Evolutionary conservation across 2,329 filamentous ascomycete genomes (phyloP).

Genomic region (Pseudovirgaria hyperparasitica): DNA sequence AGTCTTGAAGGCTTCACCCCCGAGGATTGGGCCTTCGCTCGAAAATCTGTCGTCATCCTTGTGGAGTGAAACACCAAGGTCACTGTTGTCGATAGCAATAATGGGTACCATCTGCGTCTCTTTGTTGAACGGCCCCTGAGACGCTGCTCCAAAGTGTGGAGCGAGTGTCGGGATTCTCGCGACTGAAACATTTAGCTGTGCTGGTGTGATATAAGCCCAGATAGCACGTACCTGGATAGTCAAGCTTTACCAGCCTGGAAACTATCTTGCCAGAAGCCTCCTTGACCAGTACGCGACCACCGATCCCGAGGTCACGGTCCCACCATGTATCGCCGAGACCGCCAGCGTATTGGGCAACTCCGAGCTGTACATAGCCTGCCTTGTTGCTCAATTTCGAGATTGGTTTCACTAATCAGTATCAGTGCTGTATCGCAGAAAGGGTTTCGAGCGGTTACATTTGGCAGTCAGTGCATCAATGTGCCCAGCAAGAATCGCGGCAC

Average conservation of each 20-base stretch:
- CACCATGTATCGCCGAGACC: slow-evolving; percentile 86
- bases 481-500: slow-evolving; percentile 76
- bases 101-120: slow-evolving; percentile 94
- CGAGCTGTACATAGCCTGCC: slow-evolving; percentile 77
- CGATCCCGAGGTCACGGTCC: slow-evolving; percentile 88
- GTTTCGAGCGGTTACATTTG: slow-evolving; percentile 29
- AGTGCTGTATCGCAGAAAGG: slow-evolving; percentile 1
- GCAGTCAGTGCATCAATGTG: slow-evolving; percentile 90
- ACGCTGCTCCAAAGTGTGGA: slow-evolving; percentile 75
- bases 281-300: slow-evolving; percentile 75
- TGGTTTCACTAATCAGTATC: slow-evolving; percentile 52
- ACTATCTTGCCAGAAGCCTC: slow-evolving; percentile 64
- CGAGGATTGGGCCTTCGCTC: slow-evolving; percentile 36
- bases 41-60: slow-evolving; percentile 25
- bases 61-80: slow-evolving; percentile 24
- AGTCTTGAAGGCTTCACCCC: slow-evolving; percentile 50
- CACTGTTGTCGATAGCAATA: slow-evolving; percentile 71
- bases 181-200: slow-evolving; percentile 31
- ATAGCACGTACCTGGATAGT: slow-evolving; percentile 57
- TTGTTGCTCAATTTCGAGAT: slow-evolving; percentile 73
- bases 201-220: slow-evolving; percentile 6
- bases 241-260: slow-evolving; percentile 74
- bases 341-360: slow-evolving; percentile 86
- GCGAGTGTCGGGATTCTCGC: slow-evolving; percentile 84
- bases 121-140: slow-evolving; percentile 56